These are phyloP conservation scores for Scutellaria barbata DNA, from an alignment of 257 asterid genomes.

Conservation along the genomic window DNA sequence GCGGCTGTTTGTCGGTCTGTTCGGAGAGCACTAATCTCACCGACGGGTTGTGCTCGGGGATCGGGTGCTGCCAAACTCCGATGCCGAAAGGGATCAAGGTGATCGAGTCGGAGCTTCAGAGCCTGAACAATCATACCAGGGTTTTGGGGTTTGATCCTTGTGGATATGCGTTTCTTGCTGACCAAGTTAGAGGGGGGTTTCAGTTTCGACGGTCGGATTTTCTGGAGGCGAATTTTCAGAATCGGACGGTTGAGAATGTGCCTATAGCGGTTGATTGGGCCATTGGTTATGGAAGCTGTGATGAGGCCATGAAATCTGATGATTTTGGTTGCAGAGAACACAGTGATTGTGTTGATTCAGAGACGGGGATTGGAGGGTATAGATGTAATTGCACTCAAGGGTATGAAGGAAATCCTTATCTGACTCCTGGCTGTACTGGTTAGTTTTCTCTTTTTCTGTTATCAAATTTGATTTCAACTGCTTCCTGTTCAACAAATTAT, in stretches of 20 bases:
- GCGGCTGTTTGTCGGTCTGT: conserved; percentile 50
- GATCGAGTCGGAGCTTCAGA: not conserved
- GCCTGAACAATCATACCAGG: conserved; percentile 15
- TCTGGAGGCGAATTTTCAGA: conserved; percentile 35
- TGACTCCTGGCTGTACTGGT: conserved; percentile 54
- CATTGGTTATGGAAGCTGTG: conserved; percentile 49
- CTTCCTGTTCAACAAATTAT: too few relatives aligned
- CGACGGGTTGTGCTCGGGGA: conserved; percentile 52
- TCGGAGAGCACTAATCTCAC: conserved; percentile 30
- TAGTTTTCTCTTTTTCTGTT: not conserved
- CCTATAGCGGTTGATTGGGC: conserved; percentile 63
- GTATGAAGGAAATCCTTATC: conserved; percentile 63
- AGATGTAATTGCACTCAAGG: conserved; percentile 59
- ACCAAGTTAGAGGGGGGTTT: conserved; percentile 37
- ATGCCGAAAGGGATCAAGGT: conserved; percentile 54
- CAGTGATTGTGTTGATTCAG: conserved; percentile 55
- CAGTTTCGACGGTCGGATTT: conserved; percentile 38
- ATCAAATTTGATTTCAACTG: too few relatives aligned
- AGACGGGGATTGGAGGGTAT: conserved; percentile 53
- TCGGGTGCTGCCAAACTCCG: conserved; percentile 59
- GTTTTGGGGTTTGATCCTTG: conserved; percentile 48
- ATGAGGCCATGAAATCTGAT: conserved; percentile 33
- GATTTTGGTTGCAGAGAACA: conserved; percentile 46
- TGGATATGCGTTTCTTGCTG: conserved; percentile 57
- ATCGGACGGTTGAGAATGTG: conserved; percentile 42